A percentile compares a stretch with the other conserved stretches of the same genome.
Conservation (phyloP, 768 basidiomycete species). For the Vishniacozyma victoriae region DNA sequence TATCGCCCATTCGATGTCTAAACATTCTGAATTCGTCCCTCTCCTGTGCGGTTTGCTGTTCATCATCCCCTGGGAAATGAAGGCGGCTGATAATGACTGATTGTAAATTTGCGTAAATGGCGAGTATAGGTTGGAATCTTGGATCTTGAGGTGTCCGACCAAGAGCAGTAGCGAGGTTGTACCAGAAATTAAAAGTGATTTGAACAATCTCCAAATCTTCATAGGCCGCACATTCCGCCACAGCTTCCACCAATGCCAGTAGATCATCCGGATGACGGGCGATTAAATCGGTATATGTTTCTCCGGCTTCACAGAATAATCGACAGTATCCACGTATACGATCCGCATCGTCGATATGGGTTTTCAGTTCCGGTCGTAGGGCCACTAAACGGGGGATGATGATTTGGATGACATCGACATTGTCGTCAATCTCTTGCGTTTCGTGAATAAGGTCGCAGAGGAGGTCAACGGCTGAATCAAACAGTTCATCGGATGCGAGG, state of each 20-base stretch:
- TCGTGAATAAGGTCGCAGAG: slow-evolving; percentile 95
- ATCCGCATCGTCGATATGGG: slow-evolving; percentile 64
- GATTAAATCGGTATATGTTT: slow-evolving; percentile 84
- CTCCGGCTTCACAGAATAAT: slow-evolving; percentile 94
- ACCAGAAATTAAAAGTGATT: slow-evolving; percentile 98
- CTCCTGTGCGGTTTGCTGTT: slow-evolving; percentile 65
- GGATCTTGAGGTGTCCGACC: slow-evolving; percentile 58
- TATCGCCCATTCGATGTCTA: slow-evolving; percentile 97
- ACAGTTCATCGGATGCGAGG: slow-evolving; percentile 74
- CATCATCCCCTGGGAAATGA: slow-evolving; percentile 74
- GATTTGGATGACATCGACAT: slow-evolving; percentile 77
- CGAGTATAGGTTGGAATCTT: slow-evolving; percentile 55
- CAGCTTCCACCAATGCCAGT: slow-evolving; percentile 90
- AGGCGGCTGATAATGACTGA: slow-evolving; percentile 79
- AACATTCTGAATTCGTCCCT: slow-evolving; percentile 90
- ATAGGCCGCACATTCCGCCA: slow-evolving; percentile 86
- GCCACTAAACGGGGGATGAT: slow-evolving; percentile 81
- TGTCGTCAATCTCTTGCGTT: slow-evolving; percentile 94
- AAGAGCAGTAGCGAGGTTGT: slow-evolving; percentile 84
- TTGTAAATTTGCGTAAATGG: slow-evolving; percentile 80
- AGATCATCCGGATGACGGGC: slow-evolving; percentile 86
- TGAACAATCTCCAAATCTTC: slow-evolving; percentile 91
- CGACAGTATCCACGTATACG: slow-evolving; percentile 82
- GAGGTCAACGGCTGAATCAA: slow-evolving; percentile 85
- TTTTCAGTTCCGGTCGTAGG: slow-evolving; percentile 59